Conservation (phyloP, 805 yeast species). For the Saturnispora sanitii region DNA sequence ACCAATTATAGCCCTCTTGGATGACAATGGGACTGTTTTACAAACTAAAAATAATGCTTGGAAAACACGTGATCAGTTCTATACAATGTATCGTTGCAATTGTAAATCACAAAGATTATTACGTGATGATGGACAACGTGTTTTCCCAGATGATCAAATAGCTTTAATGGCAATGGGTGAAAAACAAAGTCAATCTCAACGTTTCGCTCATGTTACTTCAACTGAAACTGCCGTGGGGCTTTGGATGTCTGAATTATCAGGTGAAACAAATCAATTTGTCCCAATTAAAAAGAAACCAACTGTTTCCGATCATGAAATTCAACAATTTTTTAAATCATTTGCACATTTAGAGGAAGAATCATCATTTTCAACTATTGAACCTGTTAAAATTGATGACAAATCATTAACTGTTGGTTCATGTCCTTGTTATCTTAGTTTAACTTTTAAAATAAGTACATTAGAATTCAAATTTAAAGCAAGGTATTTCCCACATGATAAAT, state of each 20-base stretch:
- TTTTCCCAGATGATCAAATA: neutral
- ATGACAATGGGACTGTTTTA: neutral
- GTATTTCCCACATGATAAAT: slow-evolving; percentile 6
- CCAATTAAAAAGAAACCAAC: neutral
- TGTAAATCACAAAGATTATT: slow-evolving; percentile 4
- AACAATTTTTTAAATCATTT: slow-evolving; percentile 2
- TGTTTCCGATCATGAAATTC: slow-evolving; percentile 3
- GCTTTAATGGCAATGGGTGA: too few relatives aligned
- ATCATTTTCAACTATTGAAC: slow-evolving; percentile 4
- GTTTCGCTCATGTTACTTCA: slow-evolving; percentile 2
- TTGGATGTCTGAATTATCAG: slow-evolving; percentile 7
- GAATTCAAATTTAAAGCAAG: slow-evolving; percentile 7
- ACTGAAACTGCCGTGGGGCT: slow-evolving; percentile 1
- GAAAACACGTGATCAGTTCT: slow-evolving; percentile 8
- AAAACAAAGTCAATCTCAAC: too few relatives aligned
- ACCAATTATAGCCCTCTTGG: neutral
- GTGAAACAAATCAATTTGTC: slow-evolving; percentile 1
- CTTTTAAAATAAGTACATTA: slow-evolving; percentile 6
- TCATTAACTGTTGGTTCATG: slow-evolving; percentile 2
- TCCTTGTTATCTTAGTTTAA: slow-evolving; percentile 6
- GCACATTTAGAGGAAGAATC: slow-evolving; percentile 7
- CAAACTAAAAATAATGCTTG: slow-evolving; percentile 7
- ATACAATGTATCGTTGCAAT: slow-evolving; percentile 7
- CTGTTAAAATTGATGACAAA: slow-evolving; percentile 6
- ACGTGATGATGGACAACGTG: slow-evolving; percentile 1